Conservation (phyloP, 805 yeast species). For the Brettanomyces nanus region DNA sequence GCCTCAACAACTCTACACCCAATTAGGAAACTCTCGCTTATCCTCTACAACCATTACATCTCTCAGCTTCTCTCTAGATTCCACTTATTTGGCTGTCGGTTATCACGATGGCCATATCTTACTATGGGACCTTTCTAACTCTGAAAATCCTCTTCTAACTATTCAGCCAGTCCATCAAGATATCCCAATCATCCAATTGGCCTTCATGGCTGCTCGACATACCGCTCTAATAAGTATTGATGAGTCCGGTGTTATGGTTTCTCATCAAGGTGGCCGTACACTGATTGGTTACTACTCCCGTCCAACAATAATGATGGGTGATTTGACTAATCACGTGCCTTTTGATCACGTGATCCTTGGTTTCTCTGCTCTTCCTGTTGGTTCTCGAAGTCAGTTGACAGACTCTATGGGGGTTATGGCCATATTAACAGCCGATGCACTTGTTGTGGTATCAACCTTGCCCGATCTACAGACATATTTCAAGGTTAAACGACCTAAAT, state of each 20-base stretch:
- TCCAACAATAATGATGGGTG: conserved; percentile 47
- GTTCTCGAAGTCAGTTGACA: conserved; percentile 42
- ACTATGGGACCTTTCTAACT: conserved; percentile 54
- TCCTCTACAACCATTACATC: conserved; percentile 42
- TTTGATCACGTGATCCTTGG: conserved; percentile 26
- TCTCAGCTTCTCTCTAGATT: conserved; percentile 59
- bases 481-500: conserved; percentile 41
- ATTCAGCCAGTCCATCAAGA: conserved; percentile 25
- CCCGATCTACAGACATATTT: conserved; percentile 47
- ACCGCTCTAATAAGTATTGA: conserved; percentile 53
- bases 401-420: conserved; percentile 57
- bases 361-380: conserved; percentile 50
- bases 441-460: conserved; percentile 47
- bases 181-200: conserved; percentile 33
- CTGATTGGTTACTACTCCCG: conserved; percentile 42
- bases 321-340: conserved; percentile 7
- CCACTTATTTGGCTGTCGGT: conserved; percentile 63
- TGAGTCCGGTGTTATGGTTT: conserved; percentile 45
- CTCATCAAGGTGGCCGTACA: conserved; percentile 56
- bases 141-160: conserved; percentile 21
- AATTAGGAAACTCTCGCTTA: conserved; percentile 12
- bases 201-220: conserved; percentile 42
- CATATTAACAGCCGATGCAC: conserved; percentile 40
- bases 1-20: conserved; percentile 44
- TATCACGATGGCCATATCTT: conserved; percentile 54